Conservation (phyloP, 169 alveolate genomes). For the Theileria equi region DNA sequence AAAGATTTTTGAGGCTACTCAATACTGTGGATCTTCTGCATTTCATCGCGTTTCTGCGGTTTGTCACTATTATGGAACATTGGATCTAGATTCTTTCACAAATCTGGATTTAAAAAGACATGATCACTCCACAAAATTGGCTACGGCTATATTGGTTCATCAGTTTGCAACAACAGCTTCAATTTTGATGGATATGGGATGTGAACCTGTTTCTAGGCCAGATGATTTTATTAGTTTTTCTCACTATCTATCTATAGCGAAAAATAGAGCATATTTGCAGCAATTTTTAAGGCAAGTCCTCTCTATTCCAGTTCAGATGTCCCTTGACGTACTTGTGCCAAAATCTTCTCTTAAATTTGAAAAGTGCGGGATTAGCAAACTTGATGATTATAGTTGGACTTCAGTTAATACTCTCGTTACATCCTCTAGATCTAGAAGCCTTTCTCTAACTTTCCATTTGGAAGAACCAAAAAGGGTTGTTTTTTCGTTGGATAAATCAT, state of each 20-base stretch:
- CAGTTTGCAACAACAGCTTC: slow-evolving; percentile 26
- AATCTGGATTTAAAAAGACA: slow-evolving; percentile 46
- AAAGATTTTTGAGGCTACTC: slow-evolving; percentile 30
- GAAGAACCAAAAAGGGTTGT: too few relatives aligned
- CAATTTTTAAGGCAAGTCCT: not conserved
- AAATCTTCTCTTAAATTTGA: too few relatives aligned
- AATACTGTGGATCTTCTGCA: slow-evolving; percentile 46
- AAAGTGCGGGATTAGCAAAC: too few relatives aligned
- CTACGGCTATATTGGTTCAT: slow-evolving; percentile 55
- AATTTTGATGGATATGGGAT: too few relatives aligned
- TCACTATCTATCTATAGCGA: slow-evolving; percentile 9
- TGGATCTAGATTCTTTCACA: slow-evolving; percentile 53
- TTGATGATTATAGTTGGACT: too few relatives aligned
- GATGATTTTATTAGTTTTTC: slow-evolving; percentile 11
- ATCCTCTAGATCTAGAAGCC: too few relatives aligned
- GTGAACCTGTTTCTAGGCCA: too few relatives aligned
- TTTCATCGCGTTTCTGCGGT: slow-evolving; percentile 20
- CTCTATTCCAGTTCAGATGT: too few relatives aligned
- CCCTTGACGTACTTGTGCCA: too few relatives aligned
- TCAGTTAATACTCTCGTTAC: too few relatives aligned
- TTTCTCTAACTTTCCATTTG: too few relatives aligned
- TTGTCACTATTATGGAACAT: slow-evolving; percentile 38
- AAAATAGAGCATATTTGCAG: not conserved
- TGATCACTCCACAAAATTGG: slow-evolving; percentile 48
- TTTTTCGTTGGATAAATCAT: too few relatives aligned